A percentile compares a stretch with the other conserved stretches of the same genome.
Conservation (phyloP, 768 basidiomycete genomes). For the Astraeus odoratus region DNA sequence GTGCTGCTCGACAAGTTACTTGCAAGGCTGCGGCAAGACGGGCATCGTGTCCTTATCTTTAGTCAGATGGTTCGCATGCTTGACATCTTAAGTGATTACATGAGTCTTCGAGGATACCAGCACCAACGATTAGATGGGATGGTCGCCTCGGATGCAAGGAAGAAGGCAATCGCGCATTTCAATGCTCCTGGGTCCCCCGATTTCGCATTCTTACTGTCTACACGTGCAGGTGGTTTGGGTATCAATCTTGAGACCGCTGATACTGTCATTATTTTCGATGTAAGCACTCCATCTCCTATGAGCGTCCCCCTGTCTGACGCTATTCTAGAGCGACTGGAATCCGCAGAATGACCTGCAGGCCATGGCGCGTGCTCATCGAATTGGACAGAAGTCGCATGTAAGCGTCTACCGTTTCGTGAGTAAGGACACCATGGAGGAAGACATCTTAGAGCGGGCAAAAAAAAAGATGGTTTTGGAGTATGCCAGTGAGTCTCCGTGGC, state of each 20-base stretch:
- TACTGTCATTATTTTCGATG: conserved; percentile 98
- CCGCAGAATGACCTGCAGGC: conserved; percentile 98
- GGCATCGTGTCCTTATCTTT: conserved; percentile 96
- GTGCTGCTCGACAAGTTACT: conserved; percentile 96
- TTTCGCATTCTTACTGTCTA: conserved; percentile 95
- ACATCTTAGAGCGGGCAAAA: conserved; percentile 94
- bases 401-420: conserved; percentile 98
- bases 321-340: conserved; percentile 87
- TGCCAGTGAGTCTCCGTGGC: conserved; percentile 67
- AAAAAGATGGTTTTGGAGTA: conserved; percentile 99
- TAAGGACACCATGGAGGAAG: conserved; percentile 99
- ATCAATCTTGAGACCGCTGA: conserved; percentile 99
- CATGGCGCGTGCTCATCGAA: conserved; percentile 98
- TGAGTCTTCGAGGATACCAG: conserved; percentile 80
- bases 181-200: conserved; percentile 90
- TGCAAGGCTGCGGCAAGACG: conserved; percentile 80
- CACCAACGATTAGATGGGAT: conserved; percentile 95
- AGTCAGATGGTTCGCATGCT: conserved; percentile 99
- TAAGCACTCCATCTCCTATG: conserved; percentile 32
- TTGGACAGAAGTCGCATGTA: conserved; percentile 98
- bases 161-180: conserved; percentile 96
- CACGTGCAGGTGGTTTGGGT: conserved; percentile 93
- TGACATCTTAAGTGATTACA: conserved; percentile 97
- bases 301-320: conserved; percentile 6
- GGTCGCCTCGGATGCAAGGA: conserved; percentile 88